Evolutionary conservation across 2,329 filamentous ascomycete genomes (phyloP).

Genomic region (Cladosporium sp.): DNA sequence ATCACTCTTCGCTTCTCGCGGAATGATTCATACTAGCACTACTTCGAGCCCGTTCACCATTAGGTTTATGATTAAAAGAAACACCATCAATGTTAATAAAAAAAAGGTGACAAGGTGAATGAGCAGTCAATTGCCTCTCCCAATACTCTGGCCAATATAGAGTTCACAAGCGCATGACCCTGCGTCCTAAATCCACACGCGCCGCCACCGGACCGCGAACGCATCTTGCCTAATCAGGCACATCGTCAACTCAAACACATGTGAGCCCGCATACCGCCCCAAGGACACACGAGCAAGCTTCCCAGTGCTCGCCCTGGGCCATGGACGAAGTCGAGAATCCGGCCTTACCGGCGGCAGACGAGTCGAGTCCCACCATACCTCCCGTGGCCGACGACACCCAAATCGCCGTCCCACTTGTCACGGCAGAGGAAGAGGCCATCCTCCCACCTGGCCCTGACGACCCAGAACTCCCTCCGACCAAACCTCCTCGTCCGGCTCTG

Average conservation of each 20-base stretch:
- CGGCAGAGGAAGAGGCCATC: slow-evolving; percentile 2
- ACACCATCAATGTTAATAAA: too few relatives aligned
- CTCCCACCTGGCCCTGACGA: slow-evolving; percentile 3
- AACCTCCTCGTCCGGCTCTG: slow-evolving; percentile 33
- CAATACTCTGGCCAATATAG: neutral
- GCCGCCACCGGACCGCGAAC: neutral
- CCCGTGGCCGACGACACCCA: slow-evolving; percentile 23
- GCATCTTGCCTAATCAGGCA: neutral
- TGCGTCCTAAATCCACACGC: neutral
- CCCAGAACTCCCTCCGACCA: slow-evolving; percentile 1
- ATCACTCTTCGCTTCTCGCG: too few relatives aligned
- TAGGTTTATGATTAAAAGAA: too few relatives aligned
- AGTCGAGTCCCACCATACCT: slow-evolving; percentile 28
- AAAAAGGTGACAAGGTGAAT: too few relatives aligned
- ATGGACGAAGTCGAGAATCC: slow-evolving; percentile 39
- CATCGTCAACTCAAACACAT: slow-evolving; percentile 3
- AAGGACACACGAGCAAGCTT: neutral
- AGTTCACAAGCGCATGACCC: slow-evolving; percentile 2
- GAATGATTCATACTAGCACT: too few relatives aligned
- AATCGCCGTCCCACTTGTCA: slow-evolving; percentile 7
- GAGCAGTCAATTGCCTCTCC: neutral
- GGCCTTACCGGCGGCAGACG: slow-evolving; percentile 30
- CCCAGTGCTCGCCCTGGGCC: neutral
- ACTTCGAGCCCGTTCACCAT: too few relatives aligned
- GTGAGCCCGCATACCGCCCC: slow-evolving; percentile 1